These are phyloP conservation scores for Zygosaccharomyces siamensis DNA, from an alignment of 805 yeast genomes.

Conservation along the genomic window DNA sequence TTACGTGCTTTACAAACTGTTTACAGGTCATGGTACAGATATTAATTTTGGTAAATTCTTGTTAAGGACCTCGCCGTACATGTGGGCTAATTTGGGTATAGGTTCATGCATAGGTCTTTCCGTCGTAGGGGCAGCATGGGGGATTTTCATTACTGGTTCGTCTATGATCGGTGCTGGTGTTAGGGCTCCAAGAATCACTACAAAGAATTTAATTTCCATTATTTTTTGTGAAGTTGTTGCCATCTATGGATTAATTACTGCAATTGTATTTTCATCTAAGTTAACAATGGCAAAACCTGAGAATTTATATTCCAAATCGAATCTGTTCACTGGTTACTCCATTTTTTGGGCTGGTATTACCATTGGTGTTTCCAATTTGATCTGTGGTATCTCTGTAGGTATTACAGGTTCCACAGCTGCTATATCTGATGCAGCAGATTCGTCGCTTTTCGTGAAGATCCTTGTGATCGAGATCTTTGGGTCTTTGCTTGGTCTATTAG, in stretches of 20 bases:
- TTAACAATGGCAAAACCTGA: slow-evolving; percentile 62
- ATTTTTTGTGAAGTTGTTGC: slow-evolving; percentile 99
- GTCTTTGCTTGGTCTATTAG: slow-evolving; percentile 90
- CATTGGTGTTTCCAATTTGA: slow-evolving; percentile 86
- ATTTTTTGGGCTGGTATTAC: slow-evolving; percentile 98
- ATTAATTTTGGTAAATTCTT: slow-evolving; percentile 90
- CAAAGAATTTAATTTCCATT: slow-evolving; percentile 92
- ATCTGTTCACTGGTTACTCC: slow-evolving; percentile 90
- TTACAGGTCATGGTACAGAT: slow-evolving; percentile 87
- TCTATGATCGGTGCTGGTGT: slow-evolving; percentile 97
- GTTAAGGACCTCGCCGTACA: slow-evolving; percentile 81
- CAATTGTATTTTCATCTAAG: slow-evolving; percentile 93
- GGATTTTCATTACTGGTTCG: slow-evolving; percentile 92
- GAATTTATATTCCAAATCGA: slow-evolving; percentile 67
- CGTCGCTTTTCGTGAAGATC: slow-evolving; percentile 89
- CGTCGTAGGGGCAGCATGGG: slow-evolving; percentile 99
- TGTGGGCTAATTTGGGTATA: slow-evolving; percentile 95
- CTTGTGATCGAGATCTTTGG: slow-evolving; percentile 97
- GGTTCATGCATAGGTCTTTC: slow-evolving; percentile 87
- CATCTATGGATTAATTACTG: slow-evolving; percentile 94
- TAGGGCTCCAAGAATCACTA: slow-evolving; percentile 93
- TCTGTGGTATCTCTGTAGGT: slow-evolving; percentile 97
- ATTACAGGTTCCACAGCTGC: slow-evolving; percentile 99
- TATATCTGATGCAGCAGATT: slow-evolving; percentile 94
- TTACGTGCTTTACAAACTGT: slow-evolving; percentile 42